Percentiles rank a stretch among this genome's conserved stretches.
Evolutionary conservation across 2,329 filamentous ascomycete genomes (phyloP).

Genomic region (Aspergillus brunneoviolaceus): DNA sequence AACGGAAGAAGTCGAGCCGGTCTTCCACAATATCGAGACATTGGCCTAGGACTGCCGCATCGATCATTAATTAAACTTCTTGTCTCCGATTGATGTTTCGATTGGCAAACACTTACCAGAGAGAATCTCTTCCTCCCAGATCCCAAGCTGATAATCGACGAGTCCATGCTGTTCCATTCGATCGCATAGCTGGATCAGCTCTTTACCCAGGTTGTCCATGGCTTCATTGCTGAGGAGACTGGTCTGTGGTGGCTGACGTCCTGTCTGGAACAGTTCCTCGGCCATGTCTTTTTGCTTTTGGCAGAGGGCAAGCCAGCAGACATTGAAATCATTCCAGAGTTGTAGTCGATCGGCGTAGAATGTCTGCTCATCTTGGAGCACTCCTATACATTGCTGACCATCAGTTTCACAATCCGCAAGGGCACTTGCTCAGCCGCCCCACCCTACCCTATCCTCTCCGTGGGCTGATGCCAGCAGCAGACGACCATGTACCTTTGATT

Average conservation of each 20-base stretch:
- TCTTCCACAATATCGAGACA: conserved; percentile 55
- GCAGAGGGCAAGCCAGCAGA: conserved; percentile 80
- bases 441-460: neutral
- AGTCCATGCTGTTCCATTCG: conserved; percentile 86
- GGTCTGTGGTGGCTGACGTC: conserved; percentile 57
- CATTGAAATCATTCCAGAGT: conserved; percentile 92
- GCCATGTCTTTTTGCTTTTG: conserved; percentile 80
- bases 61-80: neutral
- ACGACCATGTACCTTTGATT: neutral
- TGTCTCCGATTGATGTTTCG: neutral
- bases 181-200: conserved; percentile 80
- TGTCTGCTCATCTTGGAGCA: conserved; percentile 77
- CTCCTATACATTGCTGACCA: conserved; percentile 54
- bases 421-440: neutral
- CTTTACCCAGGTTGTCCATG: conserved; percentile 76
- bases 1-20: conserved; percentile 27
- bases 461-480: neutral
- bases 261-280: conserved; percentile 58
- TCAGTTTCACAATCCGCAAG: conserved; percentile 9
- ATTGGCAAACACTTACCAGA: conserved; percentile 59
- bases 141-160: conserved; percentile 95
- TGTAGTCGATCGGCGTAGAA: conserved; percentile 74
- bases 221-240: conserved; percentile 66
- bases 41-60: conserved; percentile 48
- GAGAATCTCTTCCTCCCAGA: conserved; percentile 92